Evolutionary conservation across 768 basidiomycete genomes (phyloP).

Genomic region (Leccinum incarnatum): DNA sequence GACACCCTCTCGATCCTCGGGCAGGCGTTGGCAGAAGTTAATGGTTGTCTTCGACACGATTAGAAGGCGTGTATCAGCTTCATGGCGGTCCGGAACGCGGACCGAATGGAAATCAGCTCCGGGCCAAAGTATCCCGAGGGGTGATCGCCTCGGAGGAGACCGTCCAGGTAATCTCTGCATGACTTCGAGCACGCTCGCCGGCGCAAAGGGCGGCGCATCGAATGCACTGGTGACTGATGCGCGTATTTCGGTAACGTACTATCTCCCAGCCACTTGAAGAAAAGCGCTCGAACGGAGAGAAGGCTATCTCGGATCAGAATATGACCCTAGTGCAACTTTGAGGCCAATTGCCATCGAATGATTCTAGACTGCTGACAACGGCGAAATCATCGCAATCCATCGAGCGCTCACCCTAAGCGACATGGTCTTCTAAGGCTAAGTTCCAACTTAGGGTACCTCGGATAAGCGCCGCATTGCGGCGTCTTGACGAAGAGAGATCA

Average conservation of each 20-base stretch:
- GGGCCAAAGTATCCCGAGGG: neutral
- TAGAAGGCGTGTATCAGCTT: neutral
- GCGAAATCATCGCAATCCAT: neutral
- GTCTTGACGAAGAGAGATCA: neutral
- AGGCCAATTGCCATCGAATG: neutral
- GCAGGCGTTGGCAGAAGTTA: neutral
- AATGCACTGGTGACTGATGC: neutral
- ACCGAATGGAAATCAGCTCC: neutral
- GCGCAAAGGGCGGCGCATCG: neutral
- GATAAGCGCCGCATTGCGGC: neutral
- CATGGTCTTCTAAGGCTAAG: neutral
- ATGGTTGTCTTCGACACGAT: neutral
- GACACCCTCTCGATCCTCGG: neutral
- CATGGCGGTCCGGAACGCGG: neutral
- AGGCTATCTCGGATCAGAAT: neutral
- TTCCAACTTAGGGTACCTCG: neutral
- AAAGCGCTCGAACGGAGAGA: neutral
- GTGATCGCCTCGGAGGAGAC: neutral
- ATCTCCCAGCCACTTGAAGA: neutral
- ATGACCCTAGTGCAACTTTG: neutral
- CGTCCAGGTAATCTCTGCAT: neutral
- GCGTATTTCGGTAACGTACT: neutral
- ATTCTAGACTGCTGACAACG: neutral
- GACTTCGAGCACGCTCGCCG: neutral
- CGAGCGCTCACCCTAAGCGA: neutral